Base-by-base conservation (phyloP, 1,139 yeast species). In the Suhomyces taliae region DNA sequence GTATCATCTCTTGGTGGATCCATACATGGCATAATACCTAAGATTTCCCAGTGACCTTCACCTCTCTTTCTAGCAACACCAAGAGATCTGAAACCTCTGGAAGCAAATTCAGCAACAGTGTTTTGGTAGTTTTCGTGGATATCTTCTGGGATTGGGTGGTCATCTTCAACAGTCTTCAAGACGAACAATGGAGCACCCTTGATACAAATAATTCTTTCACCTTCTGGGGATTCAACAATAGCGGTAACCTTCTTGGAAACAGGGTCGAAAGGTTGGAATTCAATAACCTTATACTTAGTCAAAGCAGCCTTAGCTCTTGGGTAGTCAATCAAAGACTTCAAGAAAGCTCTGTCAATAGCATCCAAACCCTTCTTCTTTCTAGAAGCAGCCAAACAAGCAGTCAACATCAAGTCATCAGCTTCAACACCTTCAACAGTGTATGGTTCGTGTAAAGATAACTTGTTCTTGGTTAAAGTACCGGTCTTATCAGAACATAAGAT, bases 21-120 rank as follows among this genome's bases (percentile, higher is more conserved):
- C 93, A 90, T 89, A 83, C 96, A 89, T 73, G 97, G 96, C 95
- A 90, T 89, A 79, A 90, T 91, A 79, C 97, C 97, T 68, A 90
- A 82, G 65, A 90, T 87, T 81, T 90, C 96, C 97, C 97, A 90
- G 85, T 89, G 96, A 72, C 95, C 96, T 75, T 90, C 96, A 78
- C 96, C 96, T 86, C 95, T 87, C 95, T 90, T 90, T 83, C 96
- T 90, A 64, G 97, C 96, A 79, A 90, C 96, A 88, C 97, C 97
- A 69, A 90, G 82, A 67, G 97, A 90, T 79, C 97, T 83, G 95
- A 90, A 90, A 85, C 97, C 97, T 85, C 97, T 88, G 64, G 95
- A 83, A 69, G 97, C 97, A 72, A 90, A 89, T 80, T 90, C 97
- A 69, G 95, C 95, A 69, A 90, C 97, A 76, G 91, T 89, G 83